Evolutionary conservation across 176 grass and related monocot species (phyloP), one percentile per base, ranked within the genome.

Genomic region (Eragrostis nindensis): DNA sequence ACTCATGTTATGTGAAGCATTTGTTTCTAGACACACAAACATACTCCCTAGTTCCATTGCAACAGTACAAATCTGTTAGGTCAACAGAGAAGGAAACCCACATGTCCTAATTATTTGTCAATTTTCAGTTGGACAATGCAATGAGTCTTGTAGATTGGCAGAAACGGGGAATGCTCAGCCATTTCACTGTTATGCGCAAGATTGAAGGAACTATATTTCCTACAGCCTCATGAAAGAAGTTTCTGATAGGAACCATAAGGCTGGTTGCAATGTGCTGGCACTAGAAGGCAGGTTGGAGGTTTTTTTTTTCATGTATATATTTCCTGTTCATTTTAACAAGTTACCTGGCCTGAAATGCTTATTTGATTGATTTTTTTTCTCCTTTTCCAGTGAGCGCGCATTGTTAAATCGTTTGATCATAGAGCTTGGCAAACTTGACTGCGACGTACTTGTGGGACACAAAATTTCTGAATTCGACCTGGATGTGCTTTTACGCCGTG

Each of bases 391-490:
- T 88, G 96, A 99, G 89, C 88, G 96, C 10, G 96, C 96, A 68
- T 93, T 99, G 83, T 71, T 99, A 76, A 99, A 99, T 62, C 91
- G 88, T 63, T 95, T 99, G 80, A 95, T 99, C 92, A 88, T 92
- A 52, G 96, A 95, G 84, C 90, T 99, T 80, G 75, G 87, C 76
- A 99, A 99, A 86, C 82, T 99, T 86, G 96, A 99, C 70, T 87
- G 88, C 11, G 96, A 99, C 1, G 81, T 99, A 70, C 92, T 99
- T 83, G 96, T 99, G 86, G 96, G 96, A 30, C 96, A 99, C 66
- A 99, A 99, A 43, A 99, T 99, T 84, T 99, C 96, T 2, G 92
- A 92, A 77, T 99, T 99, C 17, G 90, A 99, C 71, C 83, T 99
- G 86, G 96, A 99, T 79, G 84, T 99, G 66, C 88, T 99, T 86